Base-by-base conservation (phyloP, 108 stramenopile species). In the Fistulifera solaris region DNA sequence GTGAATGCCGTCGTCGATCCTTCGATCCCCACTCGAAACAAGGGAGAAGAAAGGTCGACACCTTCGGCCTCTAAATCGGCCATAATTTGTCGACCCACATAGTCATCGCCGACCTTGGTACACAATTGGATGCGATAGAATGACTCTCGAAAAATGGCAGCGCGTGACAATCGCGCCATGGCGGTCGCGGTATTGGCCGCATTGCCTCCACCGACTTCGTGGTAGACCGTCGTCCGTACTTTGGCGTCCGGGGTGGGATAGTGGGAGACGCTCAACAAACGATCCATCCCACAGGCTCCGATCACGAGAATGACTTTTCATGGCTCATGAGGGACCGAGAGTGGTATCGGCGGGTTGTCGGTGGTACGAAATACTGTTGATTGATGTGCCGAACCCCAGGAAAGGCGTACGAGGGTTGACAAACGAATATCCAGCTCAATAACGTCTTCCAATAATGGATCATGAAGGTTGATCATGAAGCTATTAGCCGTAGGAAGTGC, bases 181-280 rank as follows among this genome's bases (percentile, higher is more conserved):
- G 70, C 70, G 0, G 68, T 27, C 3, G 74, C 73, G 2, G 66
- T 58, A 50, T 80, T 80, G 27, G 74, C 73, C 18, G 71, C 67
- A 45, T 75, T 75, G 16, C 78, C 78, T 12, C 78, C 78, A n/a
- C 78, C 72, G 0, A 59, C 49, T 63, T 75, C 78, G 38, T 70
- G 22, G 50, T 69, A 75, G 15, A 48, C n/a, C 1, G 58, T 70
- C 7, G 68, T 65, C 49, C 68, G 67, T 19, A 72, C 38, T 50
- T 80, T 80, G 47, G 69, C 18, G 58, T 75, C 78, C 8, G 65
- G 53, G 18, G 18, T 22, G 0, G 78, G 78, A 63, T 62, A 80
- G 1, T 27, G 56, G 16, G 63, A 2, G 16, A 75, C 74, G 3
- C 56, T 50, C 26, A 80, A 39, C 23, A 75, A 27, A 10, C 78